A percentile compares a stretch with the other conserved stretches of the same genome.
phyloP scores from a whole-genome alignment of 306 rosid genomes.

The Gastrolobium bilobum region DNA sequence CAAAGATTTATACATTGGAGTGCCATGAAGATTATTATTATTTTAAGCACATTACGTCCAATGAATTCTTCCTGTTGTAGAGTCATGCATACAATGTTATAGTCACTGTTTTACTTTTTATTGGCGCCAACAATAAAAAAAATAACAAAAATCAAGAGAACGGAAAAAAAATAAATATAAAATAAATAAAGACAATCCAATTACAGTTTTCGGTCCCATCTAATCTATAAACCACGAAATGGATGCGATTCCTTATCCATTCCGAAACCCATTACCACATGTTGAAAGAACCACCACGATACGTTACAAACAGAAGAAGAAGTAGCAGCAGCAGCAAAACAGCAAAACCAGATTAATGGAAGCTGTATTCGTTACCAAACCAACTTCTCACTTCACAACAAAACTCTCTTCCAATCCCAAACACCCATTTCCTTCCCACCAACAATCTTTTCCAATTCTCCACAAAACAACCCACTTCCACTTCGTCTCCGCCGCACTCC shows the following conservation, averaged over 20 bases:
- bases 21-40: background rate
- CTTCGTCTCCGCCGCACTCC: slow-evolving; percentile 51
- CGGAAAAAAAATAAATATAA: background rate
- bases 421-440: slow-evolving; percentile 18
- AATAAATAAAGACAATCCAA: background rate
- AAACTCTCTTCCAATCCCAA: slow-evolving; percentile 51
- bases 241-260: slow-evolving; percentile 85
- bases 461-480: slow-evolving; percentile 47
- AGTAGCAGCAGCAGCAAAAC: background rate
- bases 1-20: too few relatives aligned
- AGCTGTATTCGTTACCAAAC: slow-evolving; percentile 65
- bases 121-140: background rate
- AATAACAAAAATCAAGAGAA: background rate
- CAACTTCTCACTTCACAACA: slow-evolving; percentile 67
- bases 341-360: slow-evolving; percentile 63
- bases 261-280: slow-evolving; percentile 30
- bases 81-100: background rate
- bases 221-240: slow-evolving; percentile 42
- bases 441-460: slow-evolving; percentile 36
- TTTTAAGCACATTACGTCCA: background rate
- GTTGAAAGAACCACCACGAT: background rate
- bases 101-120: background rate
- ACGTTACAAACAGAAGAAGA: background rate
- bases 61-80: too few relatives aligned
- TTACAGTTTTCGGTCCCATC: background rate